phyloP scores from a whole-genome alignment of 176 grass and related monocot genomes.

The Hordeum vulgare region DNA sequence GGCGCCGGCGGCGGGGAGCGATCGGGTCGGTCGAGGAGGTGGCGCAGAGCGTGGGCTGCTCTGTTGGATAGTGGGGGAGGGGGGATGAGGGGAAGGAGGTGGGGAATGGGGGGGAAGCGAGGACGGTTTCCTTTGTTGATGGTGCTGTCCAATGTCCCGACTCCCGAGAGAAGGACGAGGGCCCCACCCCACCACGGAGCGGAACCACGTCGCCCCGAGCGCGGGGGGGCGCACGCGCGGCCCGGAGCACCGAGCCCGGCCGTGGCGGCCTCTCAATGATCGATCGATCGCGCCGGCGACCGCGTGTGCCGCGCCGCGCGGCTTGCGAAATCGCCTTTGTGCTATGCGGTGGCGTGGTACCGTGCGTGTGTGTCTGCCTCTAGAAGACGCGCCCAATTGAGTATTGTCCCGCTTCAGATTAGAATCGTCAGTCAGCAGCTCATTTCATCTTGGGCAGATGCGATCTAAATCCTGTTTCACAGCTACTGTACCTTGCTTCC shows the following conservation, averaged over 20 bases:
- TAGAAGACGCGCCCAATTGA: not conserved
- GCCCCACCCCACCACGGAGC: not conserved
- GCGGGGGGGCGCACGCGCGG: not conserved
- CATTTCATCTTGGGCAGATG: no score
- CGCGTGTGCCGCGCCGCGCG: not conserved
- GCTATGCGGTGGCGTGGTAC: not conserved
- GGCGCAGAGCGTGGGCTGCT: not conserved
- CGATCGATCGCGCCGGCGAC: not conserved
- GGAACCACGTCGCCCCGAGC: not conserved
- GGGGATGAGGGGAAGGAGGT: not conserved
- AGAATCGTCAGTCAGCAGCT: not conserved
- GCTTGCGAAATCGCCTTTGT: not conserved
- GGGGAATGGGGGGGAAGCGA: not conserved
- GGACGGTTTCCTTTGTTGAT: not conserved
- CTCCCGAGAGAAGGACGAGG: not conserved
- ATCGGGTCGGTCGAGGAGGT: slow-evolving; percentile 14
- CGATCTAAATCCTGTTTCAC: no score
- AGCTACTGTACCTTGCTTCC: no score
- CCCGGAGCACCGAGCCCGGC: not conserved
- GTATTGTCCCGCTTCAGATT: not conserved
- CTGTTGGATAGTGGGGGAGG: not conserved
- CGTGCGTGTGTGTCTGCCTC: not conserved
- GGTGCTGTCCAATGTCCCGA: not conserved
- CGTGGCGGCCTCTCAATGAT: not conserved
- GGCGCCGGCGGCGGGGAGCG: not conserved